phyloP scores from a whole-genome alignment of 352 stramenopile genomes.

The Globisporangium paddicum region DNA sequence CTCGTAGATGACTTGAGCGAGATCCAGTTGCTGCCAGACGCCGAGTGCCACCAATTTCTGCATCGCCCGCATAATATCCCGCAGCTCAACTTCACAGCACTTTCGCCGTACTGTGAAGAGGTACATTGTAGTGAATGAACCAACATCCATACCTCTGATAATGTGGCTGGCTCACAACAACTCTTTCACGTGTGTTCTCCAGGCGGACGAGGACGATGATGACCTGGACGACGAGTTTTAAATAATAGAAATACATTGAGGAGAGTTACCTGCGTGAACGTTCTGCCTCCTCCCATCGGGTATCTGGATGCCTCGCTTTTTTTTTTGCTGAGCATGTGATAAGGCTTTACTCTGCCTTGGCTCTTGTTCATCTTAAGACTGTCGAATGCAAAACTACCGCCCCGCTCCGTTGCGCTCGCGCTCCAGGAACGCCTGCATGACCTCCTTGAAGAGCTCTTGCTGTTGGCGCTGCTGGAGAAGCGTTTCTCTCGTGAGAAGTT shows the following conservation, averaged over 20 bases:
- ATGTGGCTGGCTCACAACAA: not conserved
- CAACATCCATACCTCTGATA: too few species aligned
- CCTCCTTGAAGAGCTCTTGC: conserved; percentile 54
- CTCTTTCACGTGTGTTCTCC: not conserved
- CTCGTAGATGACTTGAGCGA: conserved; percentile 24
- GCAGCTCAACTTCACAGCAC: conserved; percentile 36
- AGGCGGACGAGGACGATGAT: conserved; percentile 35
- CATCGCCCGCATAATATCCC: conserved; percentile 30
- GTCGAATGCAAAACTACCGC: not conserved
- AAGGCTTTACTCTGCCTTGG: not conserved
- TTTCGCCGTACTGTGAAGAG: conserved; percentile 56
- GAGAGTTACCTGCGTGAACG: not conserved
- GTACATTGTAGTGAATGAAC: conserved; percentile 17
- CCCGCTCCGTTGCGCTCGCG: not conserved
- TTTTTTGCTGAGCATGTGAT: conserved; percentile 2
- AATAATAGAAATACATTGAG: conserved; percentile 12
- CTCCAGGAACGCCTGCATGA: conserved; percentile 36
- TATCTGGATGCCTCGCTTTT: conserved; percentile 1
- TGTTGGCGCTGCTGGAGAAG: conserved; percentile 61
- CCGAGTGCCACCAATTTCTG: conserved; percentile 5
- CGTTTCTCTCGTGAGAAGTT: conserved; percentile 42
- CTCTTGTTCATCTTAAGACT: not conserved
- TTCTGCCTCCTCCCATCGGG: not conserved
- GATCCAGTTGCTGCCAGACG: conserved; percentile 21
- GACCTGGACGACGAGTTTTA: conserved; percentile 21